Percentiles rank a stretch among this genome's conserved stretches.
Conservation (phyloP, 805 yeast genomes). For the Barnettozyma pratensis region DNA sequence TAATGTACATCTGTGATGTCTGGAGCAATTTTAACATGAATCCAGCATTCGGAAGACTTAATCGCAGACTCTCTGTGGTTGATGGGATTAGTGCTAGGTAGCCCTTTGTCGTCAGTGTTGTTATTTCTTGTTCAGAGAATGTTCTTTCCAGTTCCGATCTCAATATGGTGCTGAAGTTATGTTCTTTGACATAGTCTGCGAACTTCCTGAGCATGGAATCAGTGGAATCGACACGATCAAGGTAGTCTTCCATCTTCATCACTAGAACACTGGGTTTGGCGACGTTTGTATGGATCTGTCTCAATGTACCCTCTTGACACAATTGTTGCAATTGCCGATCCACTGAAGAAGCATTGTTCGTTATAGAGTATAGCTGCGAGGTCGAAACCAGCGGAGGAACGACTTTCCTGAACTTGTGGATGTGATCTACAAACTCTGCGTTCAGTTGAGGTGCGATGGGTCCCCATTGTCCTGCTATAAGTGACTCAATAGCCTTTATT, state of each 20-base stretch:
- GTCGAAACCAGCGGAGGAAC: slow-evolving; percentile 14
- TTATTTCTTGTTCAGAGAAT: slow-evolving; percentile 21
- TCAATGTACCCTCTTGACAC: slow-evolving; percentile 31
- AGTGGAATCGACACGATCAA: background rate
- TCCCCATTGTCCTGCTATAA: slow-evolving; percentile 16
- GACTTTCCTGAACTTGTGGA: slow-evolving; percentile 12
- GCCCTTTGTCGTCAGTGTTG: slow-evolving; percentile 35
- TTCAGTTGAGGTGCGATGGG: slow-evolving; percentile 12
- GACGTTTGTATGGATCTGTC: slow-evolving; percentile 26
- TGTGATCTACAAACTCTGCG: slow-evolving; percentile 14
- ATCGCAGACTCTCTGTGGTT: slow-evolving; percentile 33
- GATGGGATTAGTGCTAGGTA: slow-evolving; percentile 39
- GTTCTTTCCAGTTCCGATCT: background rate
- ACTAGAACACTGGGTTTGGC: slow-evolving; percentile 34
- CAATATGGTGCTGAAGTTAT: background rate
- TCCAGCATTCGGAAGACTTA: slow-evolving; percentile 49
- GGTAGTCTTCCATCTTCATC: slow-evolving; percentile 24
- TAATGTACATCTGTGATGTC: slow-evolving; percentile 40
- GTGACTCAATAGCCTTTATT: slow-evolving; percentile 2
- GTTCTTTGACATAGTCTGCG: background rate
- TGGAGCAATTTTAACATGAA: slow-evolving; percentile 39
- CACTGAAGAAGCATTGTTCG: slow-evolving; percentile 43
- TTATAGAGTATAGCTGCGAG: slow-evolving; percentile 43
- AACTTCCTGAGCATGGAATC: slow-evolving; percentile 3
- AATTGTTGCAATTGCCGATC: slow-evolving; percentile 39